These are phyloP conservation scores for Galeopsis tetrahit DNA, from an alignment of 257 asterid species.

Conservation along the genomic window DNA sequence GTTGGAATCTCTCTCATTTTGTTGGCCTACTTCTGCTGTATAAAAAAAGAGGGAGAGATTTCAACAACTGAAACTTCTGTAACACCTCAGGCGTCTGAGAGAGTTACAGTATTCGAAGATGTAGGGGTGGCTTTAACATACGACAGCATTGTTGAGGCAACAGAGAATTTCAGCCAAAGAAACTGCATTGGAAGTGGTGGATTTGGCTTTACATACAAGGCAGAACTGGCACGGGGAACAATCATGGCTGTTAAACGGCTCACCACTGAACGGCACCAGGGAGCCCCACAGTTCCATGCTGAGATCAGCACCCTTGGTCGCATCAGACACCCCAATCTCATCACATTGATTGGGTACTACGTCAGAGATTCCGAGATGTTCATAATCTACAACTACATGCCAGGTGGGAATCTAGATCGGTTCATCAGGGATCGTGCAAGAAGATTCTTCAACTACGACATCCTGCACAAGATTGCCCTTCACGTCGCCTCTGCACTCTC, in stretches of 20 bases:
- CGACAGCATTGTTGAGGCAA: conserved; percentile 44
- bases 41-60: not conserved
- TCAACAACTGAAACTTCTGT: conserved; percentile 24
- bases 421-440: conserved; percentile 45
- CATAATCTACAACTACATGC: conserved; percentile 49
- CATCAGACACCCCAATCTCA: conserved; percentile 43
- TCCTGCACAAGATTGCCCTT: conserved; percentile 50
- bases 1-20: conserved; percentile 21
- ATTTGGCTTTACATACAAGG: conserved; percentile 48
- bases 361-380: conserved; percentile 42
- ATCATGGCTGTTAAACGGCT: conserved; percentile 50
- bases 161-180: conserved; percentile 43
- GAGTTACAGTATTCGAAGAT: conserved; percentile 35
- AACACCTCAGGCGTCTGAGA: conserved; percentile 19
- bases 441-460: conserved; percentile 32
- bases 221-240: conserved; percentile 40
- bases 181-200: conserved; percentile 58
- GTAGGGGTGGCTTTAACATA: conserved; percentile 43
- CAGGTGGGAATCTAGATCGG: conserved; percentile 49
- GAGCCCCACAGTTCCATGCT: conserved; percentile 46
- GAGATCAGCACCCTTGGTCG: conserved; percentile 48
- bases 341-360: conserved; percentile 50
- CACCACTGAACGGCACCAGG: conserved; percentile 45
- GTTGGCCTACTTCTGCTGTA: conserved; percentile 28
- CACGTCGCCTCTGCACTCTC: conserved; percentile 44